Conservation (phyloP, 352 stramenopile species). For the Bremia lactucae region DNA sequence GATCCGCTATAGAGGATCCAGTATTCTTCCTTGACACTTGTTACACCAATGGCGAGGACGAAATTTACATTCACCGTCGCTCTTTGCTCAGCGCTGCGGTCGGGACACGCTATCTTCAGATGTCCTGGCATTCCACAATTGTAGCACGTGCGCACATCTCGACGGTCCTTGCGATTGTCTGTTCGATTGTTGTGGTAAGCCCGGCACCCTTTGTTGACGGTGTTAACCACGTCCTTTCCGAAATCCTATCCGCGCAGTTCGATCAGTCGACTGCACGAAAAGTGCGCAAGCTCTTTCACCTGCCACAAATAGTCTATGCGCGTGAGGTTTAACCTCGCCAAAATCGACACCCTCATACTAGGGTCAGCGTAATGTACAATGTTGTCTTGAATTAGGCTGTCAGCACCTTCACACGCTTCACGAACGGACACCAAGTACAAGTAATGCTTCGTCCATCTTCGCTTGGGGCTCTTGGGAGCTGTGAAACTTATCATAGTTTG, state of each 20-base stretch:
- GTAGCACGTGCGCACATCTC: conserved; percentile 5
- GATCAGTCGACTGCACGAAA: conserved; percentile 7
- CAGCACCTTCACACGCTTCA: no score
- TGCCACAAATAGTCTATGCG: conserved; percentile 10
- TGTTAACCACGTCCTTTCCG: conserved; percentile 1
- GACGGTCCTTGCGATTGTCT: no score
- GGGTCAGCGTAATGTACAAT: conserved; percentile 12
- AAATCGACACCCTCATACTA: conserved; percentile 1
- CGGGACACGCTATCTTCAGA: conserved; percentile 2
- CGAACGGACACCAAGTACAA: conserved; percentile 8
- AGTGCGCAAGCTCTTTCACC: conserved; percentile 12
- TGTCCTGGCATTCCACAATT: conserved; percentile 1
- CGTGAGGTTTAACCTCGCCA: conserved; percentile 3
- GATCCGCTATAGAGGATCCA: conserved; percentile 10
- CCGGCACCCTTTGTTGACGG: neutral
- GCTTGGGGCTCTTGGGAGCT: neutral
- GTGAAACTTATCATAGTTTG: conserved; percentile 16
- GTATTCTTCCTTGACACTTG: neutral
- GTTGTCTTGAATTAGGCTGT: conserved; percentile 11
- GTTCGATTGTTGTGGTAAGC: no score
- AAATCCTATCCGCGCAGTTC: conserved; percentile 1
- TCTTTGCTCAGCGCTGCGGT: neutral
- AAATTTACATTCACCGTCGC: neutral
- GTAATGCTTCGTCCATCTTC: conserved; percentile 7
- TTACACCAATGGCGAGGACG: neutral